These are phyloP conservation scores for Lachnellula willkommii DNA, from an alignment of 2,329 filamentous ascomycete species.

Conservation along the genomic window DNA sequence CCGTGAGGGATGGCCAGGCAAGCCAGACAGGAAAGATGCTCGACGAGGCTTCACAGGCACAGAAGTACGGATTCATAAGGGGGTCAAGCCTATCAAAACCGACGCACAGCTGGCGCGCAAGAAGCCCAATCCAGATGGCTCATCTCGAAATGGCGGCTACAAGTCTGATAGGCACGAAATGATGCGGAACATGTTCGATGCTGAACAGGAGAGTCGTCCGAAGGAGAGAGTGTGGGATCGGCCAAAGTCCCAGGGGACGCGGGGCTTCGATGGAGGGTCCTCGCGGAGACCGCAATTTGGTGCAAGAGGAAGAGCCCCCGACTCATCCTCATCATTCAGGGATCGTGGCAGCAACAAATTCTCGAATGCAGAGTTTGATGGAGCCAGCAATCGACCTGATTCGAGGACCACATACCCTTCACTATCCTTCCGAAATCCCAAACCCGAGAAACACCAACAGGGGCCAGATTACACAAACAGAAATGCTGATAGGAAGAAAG, in stretches of 20 bases:
- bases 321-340: neutral
- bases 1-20: neutral
- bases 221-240: neutral
- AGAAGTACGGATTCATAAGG: conserved; percentile 1
- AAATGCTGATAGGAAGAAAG: neutral
- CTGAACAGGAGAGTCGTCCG: neutral
- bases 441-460: neutral
- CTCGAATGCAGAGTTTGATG: neutral
- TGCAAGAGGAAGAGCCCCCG: neutral
- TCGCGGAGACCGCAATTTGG: neutral
- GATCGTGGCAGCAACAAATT: neutral
- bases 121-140: conserved; percentile 8
- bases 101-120: conserved; percentile 6
- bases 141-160: neutral
- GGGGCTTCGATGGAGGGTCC: neutral
- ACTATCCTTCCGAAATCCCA: neutral
- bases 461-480: neutral
- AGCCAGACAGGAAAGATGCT: neutral
- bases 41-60: neutral
- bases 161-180: neutral
- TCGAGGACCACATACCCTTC: neutral
- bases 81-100: conserved; percentile 6
- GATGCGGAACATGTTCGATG: neutral
- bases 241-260: neutral
- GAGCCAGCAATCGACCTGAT: neutral